A percentile compares a stretch with the other conserved stretches of the same genome.
Conservation (phyloP, 805 yeast species). For the Tetrapisispora phaffii region DNA sequence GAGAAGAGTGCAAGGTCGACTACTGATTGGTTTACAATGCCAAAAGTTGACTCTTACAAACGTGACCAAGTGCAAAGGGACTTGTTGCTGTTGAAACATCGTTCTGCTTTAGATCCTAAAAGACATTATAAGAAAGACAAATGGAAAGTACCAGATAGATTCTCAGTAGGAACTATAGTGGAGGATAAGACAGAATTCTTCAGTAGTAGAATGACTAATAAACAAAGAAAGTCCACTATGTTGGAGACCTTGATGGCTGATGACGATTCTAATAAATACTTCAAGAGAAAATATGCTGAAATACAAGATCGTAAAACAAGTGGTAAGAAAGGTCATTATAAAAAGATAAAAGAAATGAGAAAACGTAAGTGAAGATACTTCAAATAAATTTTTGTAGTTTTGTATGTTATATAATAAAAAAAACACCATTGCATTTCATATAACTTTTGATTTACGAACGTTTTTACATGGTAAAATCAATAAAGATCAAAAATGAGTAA, state of each 20-base stretch:
- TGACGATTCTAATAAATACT: constrained; percentile 57
- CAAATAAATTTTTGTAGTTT: too few species aligned
- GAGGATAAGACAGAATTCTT: constrained; percentile 75
- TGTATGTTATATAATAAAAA: too few species aligned
- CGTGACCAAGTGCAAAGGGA: constrained; percentile 55
- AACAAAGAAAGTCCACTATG: constrained; percentile 66
- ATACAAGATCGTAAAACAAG: constrained; percentile 54
- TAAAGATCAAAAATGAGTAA: not conserved
- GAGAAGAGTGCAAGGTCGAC: constrained; percentile 10
- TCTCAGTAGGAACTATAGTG: constrained; percentile 81
- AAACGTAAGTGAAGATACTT: constrained; percentile 23
- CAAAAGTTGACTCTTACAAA: constrained; percentile 64
- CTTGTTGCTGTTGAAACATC: constrained; percentile 64
- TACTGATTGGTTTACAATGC: constrained; percentile 75
- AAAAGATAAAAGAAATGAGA: constrained; percentile 53
- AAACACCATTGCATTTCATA: constrained; percentile 1
- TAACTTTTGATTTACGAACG: not conserved
- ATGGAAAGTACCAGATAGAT: constrained; percentile 66
- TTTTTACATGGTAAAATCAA: too few species aligned
- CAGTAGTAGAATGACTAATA: constrained; percentile 47
- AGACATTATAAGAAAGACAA: constrained; percentile 85
- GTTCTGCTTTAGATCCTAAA: constrained; percentile 90
- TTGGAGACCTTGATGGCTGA: constrained; percentile 78
- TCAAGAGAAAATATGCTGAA: constrained; percentile 74
- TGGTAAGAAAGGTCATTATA: constrained; percentile 62